Percentiles rank a stretch among this genome's conserved stretches.
Evolutionary conservation across 2,329 filamentous ascomycete genomes (phyloP).

Genomic region (Ophiostoma quercus): DNA sequence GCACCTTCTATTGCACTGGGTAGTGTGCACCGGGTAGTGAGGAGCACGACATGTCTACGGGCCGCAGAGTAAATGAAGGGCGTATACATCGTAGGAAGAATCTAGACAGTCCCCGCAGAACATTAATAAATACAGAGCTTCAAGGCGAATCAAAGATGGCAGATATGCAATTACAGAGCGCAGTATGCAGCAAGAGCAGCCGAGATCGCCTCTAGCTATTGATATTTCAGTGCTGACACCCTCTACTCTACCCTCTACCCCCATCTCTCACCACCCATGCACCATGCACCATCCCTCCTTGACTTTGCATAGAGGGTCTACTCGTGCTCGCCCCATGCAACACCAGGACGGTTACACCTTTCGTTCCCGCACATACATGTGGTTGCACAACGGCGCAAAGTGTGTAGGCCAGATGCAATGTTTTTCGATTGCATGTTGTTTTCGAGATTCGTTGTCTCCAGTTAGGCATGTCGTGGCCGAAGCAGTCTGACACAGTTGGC

Average conservation of each 20-base stretch:
- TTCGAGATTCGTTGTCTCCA: neutral
- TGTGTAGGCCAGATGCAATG: neutral
- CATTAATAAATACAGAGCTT: neutral
- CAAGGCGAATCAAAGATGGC: neutral
- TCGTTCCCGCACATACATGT: neutral
- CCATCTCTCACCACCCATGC: no score
- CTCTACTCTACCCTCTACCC: neutral
- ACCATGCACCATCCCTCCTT: neutral
- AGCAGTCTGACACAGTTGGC: neutral
- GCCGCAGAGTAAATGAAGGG: neutral
- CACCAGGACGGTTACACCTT: neutral
- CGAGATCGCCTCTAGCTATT: neutral
- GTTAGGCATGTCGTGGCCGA: neutral
- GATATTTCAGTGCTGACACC: neutral
- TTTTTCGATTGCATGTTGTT: constrained; percentile 7
- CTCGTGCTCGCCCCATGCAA: neutral
- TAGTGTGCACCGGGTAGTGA: neutral
- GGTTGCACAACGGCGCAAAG: neutral
- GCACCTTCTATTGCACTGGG: neutral
- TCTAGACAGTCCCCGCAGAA: neutral
- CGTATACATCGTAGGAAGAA: neutral
- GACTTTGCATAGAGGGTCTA: neutral
- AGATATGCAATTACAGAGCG: neutral
- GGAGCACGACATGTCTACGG: neutral
- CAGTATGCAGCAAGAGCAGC: neutral